These are phyloP conservation scores for Sinapis alba DNA, from an alignment of 441 rosid species.

Conservation along the genomic window DNA sequence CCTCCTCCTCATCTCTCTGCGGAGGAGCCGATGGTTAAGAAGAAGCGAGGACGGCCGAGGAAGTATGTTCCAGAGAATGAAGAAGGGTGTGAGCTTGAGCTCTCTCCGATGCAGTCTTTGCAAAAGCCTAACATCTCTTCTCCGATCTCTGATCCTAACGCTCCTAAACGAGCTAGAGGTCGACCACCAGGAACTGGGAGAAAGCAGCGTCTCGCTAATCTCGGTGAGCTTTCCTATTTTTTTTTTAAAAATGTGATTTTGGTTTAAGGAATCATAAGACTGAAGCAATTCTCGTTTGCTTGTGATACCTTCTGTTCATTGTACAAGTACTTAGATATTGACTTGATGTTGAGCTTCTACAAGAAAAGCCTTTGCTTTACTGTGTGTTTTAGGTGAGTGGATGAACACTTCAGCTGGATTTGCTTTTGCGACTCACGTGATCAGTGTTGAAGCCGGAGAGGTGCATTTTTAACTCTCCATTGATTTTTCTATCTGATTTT, in stretches of 20 bases:
- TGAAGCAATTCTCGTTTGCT: neutral
- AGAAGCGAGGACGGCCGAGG: constrained; percentile 96
- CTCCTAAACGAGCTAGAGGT: constrained; percentile 66
- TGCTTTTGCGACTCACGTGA: constrained; percentile 90
- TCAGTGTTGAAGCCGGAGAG: constrained; percentile 78
- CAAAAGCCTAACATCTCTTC: constrained; percentile 33
- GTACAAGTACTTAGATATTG: neutral
- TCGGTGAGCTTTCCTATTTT: constrained; percentile 57
- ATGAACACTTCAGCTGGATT: constrained; percentile 88
- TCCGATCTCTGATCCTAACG: constrained; percentile 54
- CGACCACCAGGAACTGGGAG: constrained; percentile 94
- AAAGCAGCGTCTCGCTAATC: constrained; percentile 86
- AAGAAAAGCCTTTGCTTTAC: constrained; percentile 20
- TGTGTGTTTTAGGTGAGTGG: constrained; percentile 73
- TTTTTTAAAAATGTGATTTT: neutral
- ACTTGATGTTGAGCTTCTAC: neutral
- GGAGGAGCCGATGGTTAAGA: constrained; percentile 43
- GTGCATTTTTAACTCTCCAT: constrained; percentile 41
- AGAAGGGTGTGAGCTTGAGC: constrained; percentile 66
- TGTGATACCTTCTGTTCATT: neutral
- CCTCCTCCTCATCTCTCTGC: neutral
- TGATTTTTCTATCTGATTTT: neutral
- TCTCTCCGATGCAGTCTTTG: constrained; percentile 54
- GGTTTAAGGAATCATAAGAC: neutral
- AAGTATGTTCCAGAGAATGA: constrained; percentile 79